phyloP scores from a whole-genome alignment of 2,329 filamentous ascomycete species.

The Penicillium thymicola region DNA sequence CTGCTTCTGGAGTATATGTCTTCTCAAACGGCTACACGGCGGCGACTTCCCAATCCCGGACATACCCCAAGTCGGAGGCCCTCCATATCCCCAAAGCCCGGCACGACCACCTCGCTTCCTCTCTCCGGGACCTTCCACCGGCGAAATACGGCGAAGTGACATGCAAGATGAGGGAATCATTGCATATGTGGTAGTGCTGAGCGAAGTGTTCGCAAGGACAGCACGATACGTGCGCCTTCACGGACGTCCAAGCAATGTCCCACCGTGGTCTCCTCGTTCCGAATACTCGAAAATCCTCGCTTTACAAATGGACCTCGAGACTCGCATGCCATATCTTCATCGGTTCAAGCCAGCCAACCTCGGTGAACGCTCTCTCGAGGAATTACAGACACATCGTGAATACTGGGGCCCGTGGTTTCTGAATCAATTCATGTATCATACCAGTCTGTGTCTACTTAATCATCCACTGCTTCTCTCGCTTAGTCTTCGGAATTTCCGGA shows the following conservation, averaged over 20 bases:
- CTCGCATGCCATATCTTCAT: slow-evolving; percentile 50
- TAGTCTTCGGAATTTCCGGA: slow-evolving; percentile 52
- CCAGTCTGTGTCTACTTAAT: slow-evolving; percentile 53
- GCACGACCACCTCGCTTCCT: slow-evolving; percentile 23
- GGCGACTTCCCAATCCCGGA: slow-evolving; percentile 42
- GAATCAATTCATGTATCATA: slow-evolving; percentile 53
- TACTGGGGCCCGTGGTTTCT: slow-evolving; percentile 56
- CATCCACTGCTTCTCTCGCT: slow-evolving; percentile 54
- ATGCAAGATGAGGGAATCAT: slow-evolving; percentile 44
- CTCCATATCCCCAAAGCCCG: slow-evolving; percentile 41
- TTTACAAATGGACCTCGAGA: slow-evolving; percentile 53
- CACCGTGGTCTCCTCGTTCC: slow-evolving; percentile 51
- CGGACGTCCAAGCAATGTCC: slow-evolving; percentile 44
- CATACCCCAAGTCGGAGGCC: slow-evolving; percentile 34
- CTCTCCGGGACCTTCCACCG: slow-evolving; percentile 19
- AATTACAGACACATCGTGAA: slow-evolving; percentile 46
- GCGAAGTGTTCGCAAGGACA: slow-evolving; percentile 50
- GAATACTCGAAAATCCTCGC: slow-evolving; percentile 53
- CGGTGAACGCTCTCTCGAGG: slow-evolving; percentile 40
- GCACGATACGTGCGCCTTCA: slow-evolving; percentile 48
- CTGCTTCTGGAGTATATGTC: slow-evolving; percentile 45
- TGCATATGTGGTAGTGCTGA: slow-evolving; percentile 47
- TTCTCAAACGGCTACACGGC: slow-evolving; percentile 46
- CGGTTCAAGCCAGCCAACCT: slow-evolving; percentile 52
- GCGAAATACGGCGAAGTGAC: slow-evolving; percentile 26